Conservation (phyloP, 2,329 filamentous ascomycete species). For the Colletotrichum cereale region DNA sequence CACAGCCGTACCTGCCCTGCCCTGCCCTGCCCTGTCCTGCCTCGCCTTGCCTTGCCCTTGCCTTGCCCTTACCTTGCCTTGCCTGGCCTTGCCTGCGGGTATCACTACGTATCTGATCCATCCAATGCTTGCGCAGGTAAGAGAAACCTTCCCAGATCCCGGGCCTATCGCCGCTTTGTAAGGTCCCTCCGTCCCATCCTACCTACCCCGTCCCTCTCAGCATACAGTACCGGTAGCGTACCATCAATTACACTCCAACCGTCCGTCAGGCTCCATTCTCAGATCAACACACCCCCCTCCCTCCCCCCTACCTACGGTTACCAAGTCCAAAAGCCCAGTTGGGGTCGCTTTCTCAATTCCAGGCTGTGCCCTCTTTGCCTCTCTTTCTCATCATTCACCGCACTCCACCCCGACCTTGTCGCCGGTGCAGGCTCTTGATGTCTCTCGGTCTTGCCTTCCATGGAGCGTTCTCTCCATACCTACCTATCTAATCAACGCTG, state of each 20-base stretch:
- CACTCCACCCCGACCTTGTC: background rate
- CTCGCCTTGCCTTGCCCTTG: background rate
- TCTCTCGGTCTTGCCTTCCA: constrained; percentile 8
- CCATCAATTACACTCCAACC: constrained; percentile 1
- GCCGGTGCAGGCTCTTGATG: background rate
- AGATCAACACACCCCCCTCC: constrained; percentile 1
- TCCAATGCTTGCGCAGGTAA: constrained; percentile 19
- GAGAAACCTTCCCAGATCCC: constrained; percentile 22
- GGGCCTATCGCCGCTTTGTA: constrained; percentile 35
- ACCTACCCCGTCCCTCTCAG: background rate
- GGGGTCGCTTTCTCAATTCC: constrained; percentile 13
- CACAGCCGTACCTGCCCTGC: background rate
- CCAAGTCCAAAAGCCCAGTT: constrained; percentile 3
- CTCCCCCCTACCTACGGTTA: background rate
- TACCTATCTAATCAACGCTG: constrained; percentile 10
- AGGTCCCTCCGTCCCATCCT: background rate
- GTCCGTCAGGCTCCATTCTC: constrained; percentile 3
- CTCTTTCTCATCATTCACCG: constrained; percentile 9
- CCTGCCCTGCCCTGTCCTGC: background rate
- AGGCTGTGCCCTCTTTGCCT: constrained; percentile 19
- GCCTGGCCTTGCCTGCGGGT: background rate
- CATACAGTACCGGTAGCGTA: background rate
- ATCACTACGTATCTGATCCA: constrained; percentile 6
- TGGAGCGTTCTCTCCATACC: constrained; percentile 6
- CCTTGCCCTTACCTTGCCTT: constrained; percentile 2